Evolutionary conservation across 306 rosid genomes (phyloP).

Genomic region (Acmispon strigosus): DNA sequence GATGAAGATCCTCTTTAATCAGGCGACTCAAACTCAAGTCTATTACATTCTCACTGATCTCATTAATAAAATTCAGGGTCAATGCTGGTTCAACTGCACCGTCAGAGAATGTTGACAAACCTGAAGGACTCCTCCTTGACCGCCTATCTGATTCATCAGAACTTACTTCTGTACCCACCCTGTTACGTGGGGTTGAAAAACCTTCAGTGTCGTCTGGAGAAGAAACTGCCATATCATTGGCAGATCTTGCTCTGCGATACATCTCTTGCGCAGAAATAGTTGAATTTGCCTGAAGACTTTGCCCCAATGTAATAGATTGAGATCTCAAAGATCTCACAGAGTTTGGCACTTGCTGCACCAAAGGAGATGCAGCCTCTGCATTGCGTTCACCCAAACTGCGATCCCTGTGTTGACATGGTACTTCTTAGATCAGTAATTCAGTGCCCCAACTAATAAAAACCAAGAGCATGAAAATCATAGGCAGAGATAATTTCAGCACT

Average conservation of each 20-base stretch:
- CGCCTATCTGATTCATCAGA: constrained; percentile 28
- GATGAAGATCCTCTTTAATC: constrained; percentile 29
- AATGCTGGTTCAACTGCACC: constrained; percentile 32
- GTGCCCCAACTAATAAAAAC: constrained; percentile 10
- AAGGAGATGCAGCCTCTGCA: constrained; percentile 32
- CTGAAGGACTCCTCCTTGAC: constrained; percentile 49
- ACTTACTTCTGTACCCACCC: constrained; percentile 22
- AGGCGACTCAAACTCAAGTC: constrained; percentile 16
- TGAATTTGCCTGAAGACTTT: constrained; percentile 5
- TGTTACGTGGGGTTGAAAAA: constrained; percentile 27
- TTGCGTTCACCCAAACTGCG: constrained; percentile 27
- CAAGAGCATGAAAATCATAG: not conserved
- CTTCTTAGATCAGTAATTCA: constrained; percentile 39
- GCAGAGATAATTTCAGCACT: not conserved
- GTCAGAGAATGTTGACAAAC: constrained; percentile 43
- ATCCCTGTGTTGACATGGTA: constrained; percentile 36
- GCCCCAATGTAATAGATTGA: constrained; percentile 35
- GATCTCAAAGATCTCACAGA: constrained; percentile 38
- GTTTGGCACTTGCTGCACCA: constrained; percentile 38
- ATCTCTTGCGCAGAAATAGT: constrained; percentile 34
- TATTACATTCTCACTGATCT: constrained; percentile 35
- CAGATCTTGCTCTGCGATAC: constrained; percentile 45
- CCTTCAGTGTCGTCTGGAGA: constrained; percentile 34
- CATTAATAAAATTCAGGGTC: constrained; percentile 26
- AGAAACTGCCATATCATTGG: constrained; percentile 22